Evolutionary conservation across 805 yeast species (phyloP), one percentile per base, ranked within the genome.

Genomic region (Candida alai): DNA sequence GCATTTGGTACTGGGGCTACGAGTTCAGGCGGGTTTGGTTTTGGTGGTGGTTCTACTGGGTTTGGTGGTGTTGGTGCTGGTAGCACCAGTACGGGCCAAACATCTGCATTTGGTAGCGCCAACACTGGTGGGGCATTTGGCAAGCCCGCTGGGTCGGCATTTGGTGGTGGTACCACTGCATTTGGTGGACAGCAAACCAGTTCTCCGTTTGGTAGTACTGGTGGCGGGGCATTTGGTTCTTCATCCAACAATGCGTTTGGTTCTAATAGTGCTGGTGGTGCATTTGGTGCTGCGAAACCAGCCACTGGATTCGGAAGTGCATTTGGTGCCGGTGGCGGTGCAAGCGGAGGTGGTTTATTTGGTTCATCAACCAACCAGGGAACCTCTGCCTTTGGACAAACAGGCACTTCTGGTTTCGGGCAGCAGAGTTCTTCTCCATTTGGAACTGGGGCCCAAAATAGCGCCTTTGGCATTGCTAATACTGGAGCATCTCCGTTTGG

Each of bases 51-150:
- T 16, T 36, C 24, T 30, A 44, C 17, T 40, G 57, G 34, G 14
- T 48, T 67, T 52, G 61, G 71, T 40, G 44, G 65, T 39, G 41
- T 49, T 22, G 56, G 46, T 30, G 56, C 56, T 3, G 35, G 35
- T 11, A 20, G 16, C 4, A 17, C 20, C 25, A n/a, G 29, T 8
- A 14, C 20, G 15, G 36, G 36, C n/a, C 32, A 5, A 11, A 13
- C 48, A 19, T 26, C 46, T 24, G 48, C 49, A 12, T 44, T 44
- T 37, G 54, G 52, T 10, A 36, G 38, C 18, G 44, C 34, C 35
- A 48, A 42, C 37, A 34, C 44, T 24, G 41, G 45, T 27, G 36
- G 42, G 11, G 38, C 46, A 19, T 70, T 73, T 54, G 76, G 78
- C 13, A 43, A 44, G 38, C 34, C 40, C 19, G 46, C 43, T 10